Evolutionary conservation across 495 filamentous ascomycete species (phyloP).

Genomic region (Lasiosphaeria hispida): DNA sequence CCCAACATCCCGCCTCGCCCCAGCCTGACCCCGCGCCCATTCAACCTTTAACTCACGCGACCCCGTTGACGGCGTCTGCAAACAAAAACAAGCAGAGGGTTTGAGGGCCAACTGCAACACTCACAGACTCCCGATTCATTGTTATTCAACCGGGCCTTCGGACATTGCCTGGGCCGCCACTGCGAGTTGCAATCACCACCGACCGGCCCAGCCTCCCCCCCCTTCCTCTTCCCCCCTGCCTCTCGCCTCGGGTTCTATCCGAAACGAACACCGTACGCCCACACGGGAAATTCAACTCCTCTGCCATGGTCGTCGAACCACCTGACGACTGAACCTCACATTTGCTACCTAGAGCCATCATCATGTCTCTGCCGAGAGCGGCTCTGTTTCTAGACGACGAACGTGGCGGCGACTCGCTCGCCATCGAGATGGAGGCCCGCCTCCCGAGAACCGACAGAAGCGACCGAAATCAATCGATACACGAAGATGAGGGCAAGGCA

Average conservation of each 20-base stretch:
- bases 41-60: slow-evolving; percentile 14
- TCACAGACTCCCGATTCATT: neutral
- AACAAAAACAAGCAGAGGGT: slow-evolving; percentile 6
- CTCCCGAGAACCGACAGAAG: slow-evolving; percentile 23
- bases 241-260: neutral
- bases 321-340: slow-evolving; percentile 20
- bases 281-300: neutral
- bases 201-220: neutral
- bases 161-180: no score
- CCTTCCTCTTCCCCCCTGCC: neutral
- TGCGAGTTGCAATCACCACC: neutral
- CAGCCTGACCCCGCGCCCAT: slow-evolving; percentile 24
- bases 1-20: slow-evolving; percentile 16
- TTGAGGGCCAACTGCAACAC: neutral
- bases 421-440: slow-evolving; percentile 31
- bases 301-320: slow-evolving; percentile 30
- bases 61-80: slow-evolving; percentile 8
- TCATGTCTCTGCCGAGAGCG: slow-evolving; percentile 17
- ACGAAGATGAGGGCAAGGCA: slow-evolving; percentile 42
- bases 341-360: slow-evolving; percentile 1
- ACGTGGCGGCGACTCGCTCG: slow-evolving; percentile 22
- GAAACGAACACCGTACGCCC: no score
- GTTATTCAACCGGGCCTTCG: no score
- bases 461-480: slow-evolving; percentile 28
- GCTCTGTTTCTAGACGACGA: slow-evolving; percentile 26